A percentile compares a stretch with the other conserved stretches of the same genome.
These are phyloP conservation scores for Domatiomyces catenatus DNA, from an alignment of 2,329 filamentous ascomycete genomes.

Conservation along the genomic window DNA sequence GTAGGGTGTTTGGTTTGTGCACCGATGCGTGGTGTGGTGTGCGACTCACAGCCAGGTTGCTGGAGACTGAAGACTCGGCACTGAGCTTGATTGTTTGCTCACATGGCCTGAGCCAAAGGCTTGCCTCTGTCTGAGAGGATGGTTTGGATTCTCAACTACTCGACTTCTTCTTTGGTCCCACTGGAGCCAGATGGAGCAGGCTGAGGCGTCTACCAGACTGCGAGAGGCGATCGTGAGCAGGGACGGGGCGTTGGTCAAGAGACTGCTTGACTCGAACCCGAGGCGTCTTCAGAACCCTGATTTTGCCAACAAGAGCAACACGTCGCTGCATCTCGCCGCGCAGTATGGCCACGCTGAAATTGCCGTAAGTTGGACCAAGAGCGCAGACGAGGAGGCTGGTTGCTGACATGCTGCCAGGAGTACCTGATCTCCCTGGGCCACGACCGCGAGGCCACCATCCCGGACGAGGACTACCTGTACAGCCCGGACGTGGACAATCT, in stretches of 20 bases:
- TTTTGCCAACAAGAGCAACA: conserved; percentile 60
- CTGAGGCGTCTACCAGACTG: conserved; percentile 60
- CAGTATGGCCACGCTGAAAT: conserved; percentile 55
- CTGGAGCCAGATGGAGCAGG: neutral
- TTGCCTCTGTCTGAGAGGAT: neutral
- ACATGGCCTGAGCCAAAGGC: neutral
- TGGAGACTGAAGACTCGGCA: neutral
- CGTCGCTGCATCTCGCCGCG: conserved; percentile 67
- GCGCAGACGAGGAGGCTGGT: neutral
- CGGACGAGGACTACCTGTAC: conserved; percentile 17
- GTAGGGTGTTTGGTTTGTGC: too few relatives aligned
- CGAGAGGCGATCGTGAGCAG: conserved; percentile 67
- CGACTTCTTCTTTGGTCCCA: neutral
- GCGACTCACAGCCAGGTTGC: too few relatives aligned
- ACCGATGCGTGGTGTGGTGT: too few relatives aligned
- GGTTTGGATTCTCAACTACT: neutral
- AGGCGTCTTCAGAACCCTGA: conserved; percentile 65
- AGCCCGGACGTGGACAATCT: conserved; percentile 17
- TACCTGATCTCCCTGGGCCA: conserved; percentile 60
- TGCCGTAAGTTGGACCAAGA: conserved; percentile 28
- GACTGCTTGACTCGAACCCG: conserved; percentile 61
- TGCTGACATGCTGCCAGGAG: conserved; percentile 25
- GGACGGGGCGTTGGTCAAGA: conserved; percentile 55
- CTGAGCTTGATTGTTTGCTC: neutral
- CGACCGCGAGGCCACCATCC: conserved; percentile 37